Evolutionary conservation across 176 grass and related monocot genomes (phyloP), one percentile per base, ranked within the genome.

Genomic region (Rhipidocladum racemiflorum): DNA sequence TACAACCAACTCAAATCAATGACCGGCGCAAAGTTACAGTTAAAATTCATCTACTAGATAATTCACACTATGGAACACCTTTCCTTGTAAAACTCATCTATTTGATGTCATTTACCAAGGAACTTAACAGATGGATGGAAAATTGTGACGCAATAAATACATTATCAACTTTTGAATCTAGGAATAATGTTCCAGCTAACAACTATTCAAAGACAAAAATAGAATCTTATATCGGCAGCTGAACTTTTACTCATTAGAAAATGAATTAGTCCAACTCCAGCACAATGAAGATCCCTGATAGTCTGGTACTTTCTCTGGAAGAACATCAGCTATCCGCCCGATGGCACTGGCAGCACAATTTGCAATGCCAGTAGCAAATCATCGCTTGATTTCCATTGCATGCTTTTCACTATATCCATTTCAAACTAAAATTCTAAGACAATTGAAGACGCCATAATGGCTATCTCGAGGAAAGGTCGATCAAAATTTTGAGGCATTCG

Each of bases 61-160:
- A 13, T 70, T 60, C 50, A 30, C 23, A 40, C 25, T 15, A 6
- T 27, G 42, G 4, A 20, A 56, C 48, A 43, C 21, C 15, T 21
- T 69, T 57, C 65, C 49, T 21, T 56, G 24, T 42, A 81, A 20
- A 70, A 55, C 65, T 12, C 20, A 21, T 45, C 24, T 77, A 44
- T 43, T 25, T 81, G 2, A 62, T 57, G 24, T 81, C 65, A 69
- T 57, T 28, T 57, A 81, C 39, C 57, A 62, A 77, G 39, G 24
- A 62, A 45, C 16, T 45, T 46, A 9, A 62, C 28, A 30, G 18
- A 28, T 70, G 24, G 15, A 2, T 42, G 78, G 23, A 13, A 4
- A 70, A 44, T 3, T 57, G 25, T 44, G 38, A 20, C 23, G 7
- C 13, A 60, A 70, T 27, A 20, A 56, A 70, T 44, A 59, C 13